These are phyloP conservation scores for Moniliella sp. DNA, from an alignment of 1,284 basidiomycete species.

Conservation along the genomic window DNA sequence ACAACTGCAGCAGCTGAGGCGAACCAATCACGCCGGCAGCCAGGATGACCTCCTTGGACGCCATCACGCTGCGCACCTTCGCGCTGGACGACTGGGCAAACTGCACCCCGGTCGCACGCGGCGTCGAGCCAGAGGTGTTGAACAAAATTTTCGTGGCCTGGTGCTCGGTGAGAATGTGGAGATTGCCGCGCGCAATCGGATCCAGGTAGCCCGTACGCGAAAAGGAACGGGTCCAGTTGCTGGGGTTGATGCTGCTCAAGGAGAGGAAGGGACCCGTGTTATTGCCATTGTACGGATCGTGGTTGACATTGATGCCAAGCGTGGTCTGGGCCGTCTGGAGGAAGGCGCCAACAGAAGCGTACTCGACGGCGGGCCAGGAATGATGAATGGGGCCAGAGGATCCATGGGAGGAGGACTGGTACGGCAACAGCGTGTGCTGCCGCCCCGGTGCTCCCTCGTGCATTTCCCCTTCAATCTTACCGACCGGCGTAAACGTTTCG, in stretches of 20 bases:
- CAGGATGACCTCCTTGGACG: slow-evolving; percentile 22
- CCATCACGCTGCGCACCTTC: slow-evolving; percentile 10
- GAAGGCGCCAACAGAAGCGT: slow-evolving; percentile 12
- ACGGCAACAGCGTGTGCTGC: slow-evolving; percentile 7
- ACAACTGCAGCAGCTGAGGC: slow-evolving; percentile 40
- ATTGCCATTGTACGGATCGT: slow-evolving; percentile 12
- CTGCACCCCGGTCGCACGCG: slow-evolving; percentile 12
- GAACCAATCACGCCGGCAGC: slow-evolving; percentile 34
- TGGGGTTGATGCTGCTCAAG: slow-evolving; percentile 12
- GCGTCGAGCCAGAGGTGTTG: slow-evolving; percentile 3
- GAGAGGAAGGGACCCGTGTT: slow-evolving; percentile 20
- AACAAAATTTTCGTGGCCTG: slow-evolving; percentile 15
- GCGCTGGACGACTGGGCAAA: slow-evolving; percentile 8
- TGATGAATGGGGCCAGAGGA: slow-evolving; percentile 10
- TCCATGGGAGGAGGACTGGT: slow-evolving; percentile 9
- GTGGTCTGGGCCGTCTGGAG: no score
- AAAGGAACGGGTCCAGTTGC: slow-evolving; percentile 14
- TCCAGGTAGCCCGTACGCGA: slow-evolving; percentile 20
- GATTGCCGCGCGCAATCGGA: slow-evolving; percentile 13
- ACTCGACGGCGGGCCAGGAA: slow-evolving; percentile 13
- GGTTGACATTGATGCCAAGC: slow-evolving; percentile 3
- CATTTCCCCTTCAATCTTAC: no score
- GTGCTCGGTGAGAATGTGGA: slow-evolving; percentile 18
- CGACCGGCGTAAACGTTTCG: slow-evolving; percentile 8
- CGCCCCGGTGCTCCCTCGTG: slow-evolving; percentile 4